A percentile compares a stretch with the other conserved stretches of the same genome.
Evolutionary conservation across 306 rosid genomes (phyloP).

Genomic region (Carpinus fangiana): DNA sequence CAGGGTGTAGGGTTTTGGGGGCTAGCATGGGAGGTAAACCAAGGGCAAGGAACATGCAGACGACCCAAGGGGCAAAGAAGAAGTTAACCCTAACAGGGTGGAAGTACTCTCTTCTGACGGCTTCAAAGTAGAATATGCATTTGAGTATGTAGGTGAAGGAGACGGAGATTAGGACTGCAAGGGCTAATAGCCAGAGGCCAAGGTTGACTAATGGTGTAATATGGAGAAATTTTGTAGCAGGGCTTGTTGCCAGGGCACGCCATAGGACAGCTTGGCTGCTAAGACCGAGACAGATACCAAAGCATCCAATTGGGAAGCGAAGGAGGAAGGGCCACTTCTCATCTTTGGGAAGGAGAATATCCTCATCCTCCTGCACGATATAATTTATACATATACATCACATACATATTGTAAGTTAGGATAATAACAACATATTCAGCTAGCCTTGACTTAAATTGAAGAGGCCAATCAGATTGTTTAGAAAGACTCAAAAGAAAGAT

Average conservation of each 20-base stretch:
- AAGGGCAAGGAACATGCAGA: slow-evolving; percentile 76
- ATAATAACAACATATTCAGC: neutral
- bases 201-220: slow-evolving; percentile 53
- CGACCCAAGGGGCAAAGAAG: slow-evolving; percentile 93
- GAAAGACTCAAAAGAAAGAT: too few relatives aligned
- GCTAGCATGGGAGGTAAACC: slow-evolving; percentile 45
- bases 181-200: slow-evolving; percentile 60
- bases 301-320: slow-evolving; percentile 78
- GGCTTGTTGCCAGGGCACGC: slow-evolving; percentile 77
- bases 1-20: slow-evolving; percentile 60
- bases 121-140: slow-evolving; percentile 83
- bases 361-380: slow-evolving; percentile 60
- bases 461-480: too few relatives aligned
- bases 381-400: neutral
- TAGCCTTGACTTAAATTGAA: too few relatives aligned
- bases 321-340: slow-evolving; percentile 88
- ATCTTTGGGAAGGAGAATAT: slow-evolving; percentile 88
- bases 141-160: slow-evolving; percentile 66
- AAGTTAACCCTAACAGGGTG: slow-evolving; percentile 80
- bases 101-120: slow-evolving; percentile 77
- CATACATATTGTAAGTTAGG: neutral
- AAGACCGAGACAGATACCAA: slow-evolving; percentile 83
- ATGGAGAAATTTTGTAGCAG: slow-evolving; percentile 66
- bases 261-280: slow-evolving; percentile 83
- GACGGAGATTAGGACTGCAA: slow-evolving; percentile 45